These are phyloP conservation scores for Pleurotus giganteus DNA, from an alignment of 768 basidiomycete genomes.

Conservation along the genomic window DNA sequence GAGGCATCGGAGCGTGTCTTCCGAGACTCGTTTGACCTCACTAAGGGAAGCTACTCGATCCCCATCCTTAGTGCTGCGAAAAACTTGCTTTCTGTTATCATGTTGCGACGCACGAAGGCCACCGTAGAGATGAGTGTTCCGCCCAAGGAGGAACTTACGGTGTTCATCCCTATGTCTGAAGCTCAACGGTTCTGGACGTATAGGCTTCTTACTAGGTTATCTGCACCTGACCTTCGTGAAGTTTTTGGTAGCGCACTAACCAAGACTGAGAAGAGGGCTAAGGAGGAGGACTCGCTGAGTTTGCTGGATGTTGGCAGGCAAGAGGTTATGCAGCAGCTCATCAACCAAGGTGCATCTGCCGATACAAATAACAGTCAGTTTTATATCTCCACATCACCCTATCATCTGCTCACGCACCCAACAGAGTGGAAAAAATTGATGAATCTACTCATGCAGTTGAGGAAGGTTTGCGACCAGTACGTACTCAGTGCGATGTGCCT, in stretches of 20 bases:
- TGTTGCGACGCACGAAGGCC: constrained; percentile 62
- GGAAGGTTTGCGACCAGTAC: constrained; percentile 70
- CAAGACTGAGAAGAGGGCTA: constrained; percentile 14
- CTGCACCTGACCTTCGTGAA: constrained; percentile 43
- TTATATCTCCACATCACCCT: neutral
- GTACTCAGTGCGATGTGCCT: constrained; percentile 14
- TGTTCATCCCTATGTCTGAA: constrained; percentile 58
- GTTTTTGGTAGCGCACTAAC: constrained; percentile 37
- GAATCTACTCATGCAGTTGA: constrained; percentile 71
- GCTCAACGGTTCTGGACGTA: constrained; percentile 64
- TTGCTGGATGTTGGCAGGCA: constrained; percentile 28
- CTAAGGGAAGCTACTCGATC: constrained; percentile 47
- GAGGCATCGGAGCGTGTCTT: constrained; percentile 44
- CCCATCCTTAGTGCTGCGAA: constrained; percentile 47
- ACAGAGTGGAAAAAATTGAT: constrained; percentile 57
- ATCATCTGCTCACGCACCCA: neutral
- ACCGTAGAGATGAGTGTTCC: constrained; percentile 45
- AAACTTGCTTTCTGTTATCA: constrained; percentile 46
- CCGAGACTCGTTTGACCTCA: constrained; percentile 52
- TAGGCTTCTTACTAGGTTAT: constrained; percentile 50
- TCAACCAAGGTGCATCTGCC: constrained; percentile 32
- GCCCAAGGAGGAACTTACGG: constrained; percentile 53
- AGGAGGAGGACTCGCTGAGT: constrained; percentile 14
- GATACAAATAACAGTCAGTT: constrained; percentile 22
- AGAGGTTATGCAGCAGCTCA: constrained; percentile 38